phyloP scores from a whole-genome alignment of 2,329 filamentous ascomycete genomes.

The Cladosporium sp. region DNA sequence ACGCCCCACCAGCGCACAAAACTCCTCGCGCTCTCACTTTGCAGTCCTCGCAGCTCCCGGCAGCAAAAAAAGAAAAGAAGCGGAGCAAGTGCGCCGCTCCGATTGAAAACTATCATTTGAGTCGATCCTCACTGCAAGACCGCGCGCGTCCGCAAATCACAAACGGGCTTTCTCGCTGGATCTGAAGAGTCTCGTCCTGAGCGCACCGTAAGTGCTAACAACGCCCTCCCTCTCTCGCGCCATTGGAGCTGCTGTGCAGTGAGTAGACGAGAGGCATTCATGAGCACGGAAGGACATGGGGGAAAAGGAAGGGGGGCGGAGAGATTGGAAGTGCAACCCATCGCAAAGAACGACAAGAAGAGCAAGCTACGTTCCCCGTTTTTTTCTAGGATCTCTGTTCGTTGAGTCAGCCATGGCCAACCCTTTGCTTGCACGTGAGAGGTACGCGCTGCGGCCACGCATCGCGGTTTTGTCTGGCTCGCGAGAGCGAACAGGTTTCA shows the following conservation, averaged over 20 bases:
- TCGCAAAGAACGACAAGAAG: slow-evolving; percentile 10
- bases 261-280: too few relatives aligned
- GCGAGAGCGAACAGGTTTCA: background rate
- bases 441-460: too few relatives aligned
- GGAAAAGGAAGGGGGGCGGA: background rate
- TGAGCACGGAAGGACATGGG: too few relatives aligned
- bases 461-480: too few relatives aligned
- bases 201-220: slow-evolving; percentile 13
- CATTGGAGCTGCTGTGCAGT: slow-evolving; percentile 8
- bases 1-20: background rate
- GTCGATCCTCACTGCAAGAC: slow-evolving; percentile 1
- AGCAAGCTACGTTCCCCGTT: background rate
- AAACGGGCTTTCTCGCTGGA: slow-evolving; percentile 5
- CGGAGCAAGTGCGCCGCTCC: slow-evolving; percentile 13
- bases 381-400: slow-evolving; percentile 14
- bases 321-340: background rate
- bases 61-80: background rate
- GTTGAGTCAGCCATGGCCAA: slow-evolving; percentile 10
- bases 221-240: background rate
- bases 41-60: slow-evolving; percentile 10
- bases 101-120: slow-evolving; percentile 15
- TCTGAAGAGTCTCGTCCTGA: slow-evolving; percentile 6
- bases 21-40: background rate
- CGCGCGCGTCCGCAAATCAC: too few relatives aligned
- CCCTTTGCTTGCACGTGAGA: slow-evolving; percentile 4